Percentiles rank a stretch among this genome's conserved stretches.
These are phyloP conservation scores for Agaricales sp. DNA, from an alignment of 1,284 basidiomycete species.

Conservation along the genomic window DNA sequence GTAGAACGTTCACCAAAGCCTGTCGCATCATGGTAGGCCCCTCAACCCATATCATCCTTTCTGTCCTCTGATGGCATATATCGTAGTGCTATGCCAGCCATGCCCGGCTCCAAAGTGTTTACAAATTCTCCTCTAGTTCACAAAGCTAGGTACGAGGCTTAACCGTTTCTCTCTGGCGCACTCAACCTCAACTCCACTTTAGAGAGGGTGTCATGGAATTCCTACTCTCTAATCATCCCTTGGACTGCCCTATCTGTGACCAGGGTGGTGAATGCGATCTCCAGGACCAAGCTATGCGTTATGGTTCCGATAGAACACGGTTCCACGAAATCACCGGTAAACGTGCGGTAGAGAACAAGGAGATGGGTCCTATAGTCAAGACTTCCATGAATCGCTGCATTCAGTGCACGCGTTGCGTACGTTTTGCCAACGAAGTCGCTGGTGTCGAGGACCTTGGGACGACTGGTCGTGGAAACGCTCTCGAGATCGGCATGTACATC, in stretches of 20 bases:
- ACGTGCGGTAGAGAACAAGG: conserved; percentile 97
- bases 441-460: conserved; percentile 97
- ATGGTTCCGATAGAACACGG: conserved; percentile 92
- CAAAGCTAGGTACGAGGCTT: conserved; percentile 67
- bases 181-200: conserved; percentile 13
- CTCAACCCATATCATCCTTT: not conserved
- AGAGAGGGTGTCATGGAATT: conserved; percentile 99
- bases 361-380: conserved; percentile 96
- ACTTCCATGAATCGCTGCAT: conserved; percentile 99
- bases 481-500: conserved; percentile 98
- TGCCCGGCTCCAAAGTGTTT: conserved; percentile 94
- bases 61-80: conserved; percentile 7
- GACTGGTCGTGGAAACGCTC: conserved; percentile 94
- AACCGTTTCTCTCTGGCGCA: not conserved
- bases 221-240: conserved; percentile 91
- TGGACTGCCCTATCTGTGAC: conserved; percentile 98
- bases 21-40: conserved; percentile 68
- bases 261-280: conserved; percentile 98
- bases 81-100: conserved; percentile 91
- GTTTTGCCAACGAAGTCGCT: conserved; percentile 98
- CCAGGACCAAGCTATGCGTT: conserved; percentile 99
- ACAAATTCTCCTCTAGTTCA: conserved; percentile 94
- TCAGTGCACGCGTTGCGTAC: conserved; percentile 98
- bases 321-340: conserved; percentile 99
- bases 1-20: conserved; percentile 94